phyloP scores from a whole-genome alignment of 148 eudicot genomes.

The Spergularia marina region DNA sequence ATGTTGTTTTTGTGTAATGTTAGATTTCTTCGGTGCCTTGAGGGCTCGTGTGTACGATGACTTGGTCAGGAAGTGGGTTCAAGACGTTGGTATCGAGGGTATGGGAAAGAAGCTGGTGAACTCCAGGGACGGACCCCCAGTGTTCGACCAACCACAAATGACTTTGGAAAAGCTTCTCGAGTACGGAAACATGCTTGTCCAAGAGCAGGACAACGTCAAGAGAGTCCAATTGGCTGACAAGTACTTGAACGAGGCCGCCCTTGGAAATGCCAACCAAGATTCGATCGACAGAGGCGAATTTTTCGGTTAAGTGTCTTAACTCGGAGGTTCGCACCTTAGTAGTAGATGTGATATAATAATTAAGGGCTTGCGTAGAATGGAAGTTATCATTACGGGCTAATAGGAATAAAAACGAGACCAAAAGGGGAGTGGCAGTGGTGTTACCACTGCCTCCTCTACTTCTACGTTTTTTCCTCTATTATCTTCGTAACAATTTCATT shows the following conservation, averaged over 20 bases:
- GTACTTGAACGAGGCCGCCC: conserved; percentile 73
- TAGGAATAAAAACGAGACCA: not conserved
- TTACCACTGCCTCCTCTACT: not conserved
- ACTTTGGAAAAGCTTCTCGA: conserved; percentile 66
- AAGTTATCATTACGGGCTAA: not conserved
- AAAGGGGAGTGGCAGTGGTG: not conserved
- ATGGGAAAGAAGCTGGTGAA: conserved; percentile 83
- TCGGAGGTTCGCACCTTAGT: conserved; percentile 13
- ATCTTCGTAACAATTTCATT: not conserved
- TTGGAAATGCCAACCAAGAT: conserved; percentile 91
- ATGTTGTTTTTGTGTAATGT: conserved; percentile 11
- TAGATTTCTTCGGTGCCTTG: conserved; percentile 92
- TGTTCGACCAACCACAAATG: conserved; percentile 77
- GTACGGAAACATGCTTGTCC: conserved; percentile 84
- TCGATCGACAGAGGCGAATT: conserved; percentile 54
- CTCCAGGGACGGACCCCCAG: conserved; percentile 76
- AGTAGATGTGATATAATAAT: not conserved
- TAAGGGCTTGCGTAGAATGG: not conserved
- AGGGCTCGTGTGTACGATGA: conserved; percentile 96
- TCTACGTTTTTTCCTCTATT: not conserved
- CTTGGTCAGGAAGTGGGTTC: conserved; percentile 71
- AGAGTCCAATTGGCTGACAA: conserved; percentile 86
- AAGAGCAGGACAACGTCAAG: conserved; percentile 92
- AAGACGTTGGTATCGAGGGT: conserved; percentile 47
- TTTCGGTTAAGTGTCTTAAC: conserved; percentile 50